These are phyloP conservation scores for Debaryomyces udenii DNA, from an alignment of 1,139 yeast species.

Conservation along the genomic window DNA sequence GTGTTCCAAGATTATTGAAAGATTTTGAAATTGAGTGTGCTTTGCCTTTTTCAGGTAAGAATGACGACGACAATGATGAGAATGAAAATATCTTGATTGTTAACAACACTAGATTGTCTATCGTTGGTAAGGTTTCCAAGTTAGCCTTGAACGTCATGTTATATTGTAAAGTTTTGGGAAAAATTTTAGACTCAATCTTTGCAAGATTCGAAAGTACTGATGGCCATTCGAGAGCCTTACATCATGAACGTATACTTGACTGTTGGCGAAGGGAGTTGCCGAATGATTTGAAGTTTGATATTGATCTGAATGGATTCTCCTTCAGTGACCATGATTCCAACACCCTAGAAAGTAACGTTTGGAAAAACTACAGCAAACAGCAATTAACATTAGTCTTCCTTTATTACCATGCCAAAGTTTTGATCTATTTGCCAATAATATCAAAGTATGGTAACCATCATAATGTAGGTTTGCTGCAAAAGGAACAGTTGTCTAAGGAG, in stretches of 20 bases:
- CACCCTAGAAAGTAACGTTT: constrained; percentile 31
- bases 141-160: constrained; percentile 67
- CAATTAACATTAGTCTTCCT: constrained; percentile 63
- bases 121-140: constrained; percentile 70
- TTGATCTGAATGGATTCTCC: constrained; percentile 64
- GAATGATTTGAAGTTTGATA: constrained; percentile 59
- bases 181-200: constrained; percentile 67
- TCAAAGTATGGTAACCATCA: constrained; percentile 49
- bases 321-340: constrained; percentile 38
- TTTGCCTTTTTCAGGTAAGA: constrained; percentile 69
- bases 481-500: constrained; percentile 37
- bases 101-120: constrained; percentile 57
- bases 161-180: constrained; percentile 73
- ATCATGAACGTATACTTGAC: constrained; percentile 72
- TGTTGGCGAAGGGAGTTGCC: constrained; percentile 80
- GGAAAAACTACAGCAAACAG: constrained; percentile 45
- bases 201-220: constrained; percentile 48
- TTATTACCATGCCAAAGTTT: constrained; percentile 77
- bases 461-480: constrained; percentile 47
- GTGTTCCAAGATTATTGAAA: constrained; percentile 78
- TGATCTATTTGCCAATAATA: constrained; percentile 78
- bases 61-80: constrained; percentile 42
- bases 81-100: constrained; percentile 60
- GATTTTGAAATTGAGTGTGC: constrained; percentile 88
- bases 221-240: constrained; percentile 42